These are phyloP conservation scores for Tetracladium setigerum DNA, from an alignment of 495 filamentous ascomycete species.

Conservation along the genomic window DNA sequence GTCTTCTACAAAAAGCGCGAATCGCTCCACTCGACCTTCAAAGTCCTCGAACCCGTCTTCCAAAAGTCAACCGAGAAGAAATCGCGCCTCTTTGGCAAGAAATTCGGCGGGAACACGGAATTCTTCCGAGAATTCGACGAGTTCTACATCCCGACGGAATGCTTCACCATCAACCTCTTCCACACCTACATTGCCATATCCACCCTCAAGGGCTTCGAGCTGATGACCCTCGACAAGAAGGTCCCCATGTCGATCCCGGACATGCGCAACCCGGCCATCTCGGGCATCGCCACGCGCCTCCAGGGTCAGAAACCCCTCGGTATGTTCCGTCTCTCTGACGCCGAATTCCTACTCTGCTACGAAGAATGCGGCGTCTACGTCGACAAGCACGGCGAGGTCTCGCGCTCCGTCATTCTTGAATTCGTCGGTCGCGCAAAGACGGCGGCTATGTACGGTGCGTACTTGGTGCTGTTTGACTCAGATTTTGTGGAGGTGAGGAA, in stretches of 20 bases:
- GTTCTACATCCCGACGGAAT: constrained; percentile 97
- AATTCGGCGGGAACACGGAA: constrained; percentile 63
- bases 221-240: constrained; percentile 95
- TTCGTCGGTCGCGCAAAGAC: constrained; percentile 81
- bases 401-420: constrained; percentile 88
- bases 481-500: constrained; percentile 96
- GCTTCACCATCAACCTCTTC: constrained; percentile 92
- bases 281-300: constrained; percentile 73
- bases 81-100: constrained; percentile 56
- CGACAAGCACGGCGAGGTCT: constrained; percentile 95
- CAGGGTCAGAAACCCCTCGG: constrained; percentile 75
- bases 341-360: constrained; percentile 90
- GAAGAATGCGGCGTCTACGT: constrained; percentile 95
- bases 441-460: constrained; percentile 72
- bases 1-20: constrained; percentile 97
- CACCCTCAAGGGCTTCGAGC: constrained; percentile 88
- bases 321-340: constrained; percentile 92
- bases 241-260: constrained; percentile 85
- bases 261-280: constrained; percentile 64
- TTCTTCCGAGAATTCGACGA: constrained; percentile 98
- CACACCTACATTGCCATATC: constrained; percentile 85
- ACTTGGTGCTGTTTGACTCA: constrained; percentile 74
- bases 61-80: constrained; percentile 78
- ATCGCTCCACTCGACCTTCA: constrained; percentile 85
- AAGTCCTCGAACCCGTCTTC: constrained; percentile 90